Evolutionary conservation across 2,329 filamentous ascomycete genomes (phyloP).

Genomic region (Monilinia polystroma): DNA sequence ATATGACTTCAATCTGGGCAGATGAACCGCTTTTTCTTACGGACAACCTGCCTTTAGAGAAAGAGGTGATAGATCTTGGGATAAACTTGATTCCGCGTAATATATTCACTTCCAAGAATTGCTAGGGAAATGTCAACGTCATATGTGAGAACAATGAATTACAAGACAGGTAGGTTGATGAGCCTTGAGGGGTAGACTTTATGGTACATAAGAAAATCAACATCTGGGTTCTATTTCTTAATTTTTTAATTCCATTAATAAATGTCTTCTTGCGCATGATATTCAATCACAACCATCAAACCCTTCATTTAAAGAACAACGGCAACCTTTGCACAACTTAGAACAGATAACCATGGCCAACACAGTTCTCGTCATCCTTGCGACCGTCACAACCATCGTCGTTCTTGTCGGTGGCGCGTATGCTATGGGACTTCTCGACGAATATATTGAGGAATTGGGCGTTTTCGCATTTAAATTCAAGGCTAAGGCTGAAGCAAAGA

Average conservation of each 20-base stretch:
- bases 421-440: slow-evolving; percentile 43
- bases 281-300: neutral
- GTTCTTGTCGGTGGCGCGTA: slow-evolving; percentile 42
- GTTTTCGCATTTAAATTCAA: slow-evolving; percentile 45
- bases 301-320: neutral
- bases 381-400: slow-evolving; percentile 39
- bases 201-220: neutral
- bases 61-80: neutral
- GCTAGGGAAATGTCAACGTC: slow-evolving; percentile 18
- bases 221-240: neutral
- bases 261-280: neutral
- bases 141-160: slow-evolving; percentile 11
- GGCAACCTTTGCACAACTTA: no score
- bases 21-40: neutral
- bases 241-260: neutral
- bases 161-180: slow-evolving; percentile 3
- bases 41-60: neutral
- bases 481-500: slow-evolving; percentile 45
- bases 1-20: neutral
- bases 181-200: neutral
- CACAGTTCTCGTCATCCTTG: slow-evolving; percentile 37
- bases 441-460: slow-evolving; percentile 43
- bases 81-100: slow-evolving; percentile 17
- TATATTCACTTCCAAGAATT: slow-evolving; percentile 19
- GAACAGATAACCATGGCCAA: slow-evolving; percentile 14